phyloP scores from a whole-genome alignment of 768 basidiomycete species.

The Leccinellum luteum region DNA sequence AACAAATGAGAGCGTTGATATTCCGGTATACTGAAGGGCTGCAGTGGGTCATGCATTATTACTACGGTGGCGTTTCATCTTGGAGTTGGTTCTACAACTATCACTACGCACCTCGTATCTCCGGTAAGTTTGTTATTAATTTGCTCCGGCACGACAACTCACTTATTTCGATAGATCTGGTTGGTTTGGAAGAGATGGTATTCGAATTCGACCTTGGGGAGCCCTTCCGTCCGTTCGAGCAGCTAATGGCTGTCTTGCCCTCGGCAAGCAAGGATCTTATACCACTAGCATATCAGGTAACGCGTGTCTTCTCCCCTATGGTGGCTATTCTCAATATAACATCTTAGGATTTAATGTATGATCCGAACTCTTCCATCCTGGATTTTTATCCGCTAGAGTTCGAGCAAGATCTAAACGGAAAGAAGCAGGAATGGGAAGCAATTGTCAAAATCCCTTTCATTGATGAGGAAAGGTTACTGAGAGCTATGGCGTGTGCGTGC shows the following conservation, averaged over 20 bases:
- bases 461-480: constrained; percentile 70
- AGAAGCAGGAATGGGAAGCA: constrained; percentile 99
- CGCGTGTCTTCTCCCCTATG: not conserved
- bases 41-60: constrained; percentile 99
- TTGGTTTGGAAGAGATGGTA: constrained; percentile 67
- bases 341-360: constrained; percentile 83
- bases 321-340: not conserved
- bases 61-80: constrained; percentile 94
- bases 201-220: constrained; percentile 85
- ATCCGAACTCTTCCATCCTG: constrained; percentile 78
- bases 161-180: constrained; percentile 44
- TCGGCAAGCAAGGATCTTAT: constrained; percentile 87
- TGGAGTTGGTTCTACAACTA: constrained; percentile 99
- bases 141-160: not conserved
- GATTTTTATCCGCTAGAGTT: constrained; percentile 95
- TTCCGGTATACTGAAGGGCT: constrained; percentile 89
- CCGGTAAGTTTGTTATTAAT: constrained; percentile 52
- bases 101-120: constrained; percentile 95
- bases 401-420: constrained; percentile 93
- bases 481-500: constrained; percentile 71
- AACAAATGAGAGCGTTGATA: constrained; percentile 65
- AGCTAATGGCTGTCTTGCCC: constrained; percentile 97
- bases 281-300: constrained; percentile 79
- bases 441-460: constrained; percentile 99
- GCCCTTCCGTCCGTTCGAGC: constrained; percentile 92